Base-by-base conservation (phyloP, 2,329 filamentous ascomycete genomes). In the Exophiala xenobiotica region DNA sequence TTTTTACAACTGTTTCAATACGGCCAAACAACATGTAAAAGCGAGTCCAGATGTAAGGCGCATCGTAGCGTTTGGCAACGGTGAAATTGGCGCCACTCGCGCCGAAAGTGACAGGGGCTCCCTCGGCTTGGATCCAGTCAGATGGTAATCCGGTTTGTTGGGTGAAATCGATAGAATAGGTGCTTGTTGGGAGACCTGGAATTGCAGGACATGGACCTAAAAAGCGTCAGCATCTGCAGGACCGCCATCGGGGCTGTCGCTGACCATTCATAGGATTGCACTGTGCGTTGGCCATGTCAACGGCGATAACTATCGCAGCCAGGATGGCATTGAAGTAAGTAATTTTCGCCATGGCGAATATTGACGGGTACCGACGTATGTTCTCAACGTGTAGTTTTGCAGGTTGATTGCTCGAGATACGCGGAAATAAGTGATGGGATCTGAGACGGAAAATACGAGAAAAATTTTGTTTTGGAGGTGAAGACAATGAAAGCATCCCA, bases 161-260 rank as follows among this genome's bases (percentile, higher is more conserved):
- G 26, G 82, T 86, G 71, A 97, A 95, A 73, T 96, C 90, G 70
- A 93, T 85, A 56, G 81, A 78, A 63, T 91, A 85, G 11, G 87
- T 79, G 74, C 83, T 88, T 52, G 88, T 54, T 20, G 52, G 88
- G 3, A 97, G 80, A 1, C 90, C 92, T 5, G 88, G 83, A 67
- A 96, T 77, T 44, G 88, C 68, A 3, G 87, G 80, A 64, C 92
- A 96, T 51, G 55, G 38, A 22, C 31, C 57, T 43, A 29, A 23
- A 22, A 18, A 12, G 26, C 27, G 42, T 54, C 27, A 54, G 54
- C 20, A 35, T 35, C 22, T 18, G 3, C 23, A 26, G 26, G 9
- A 26, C 12, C 2, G 12, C 20, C 9, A 33, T 24, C 20, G 40
- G 22, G 18, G 16, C 4, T 39, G 14, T 18, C 31, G 54, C 55